Evolutionary conservation across 2,329 filamentous ascomycete species (phyloP), one percentile per base, ranked within the genome.

Genomic region (Aspergillus fructus): DNA sequence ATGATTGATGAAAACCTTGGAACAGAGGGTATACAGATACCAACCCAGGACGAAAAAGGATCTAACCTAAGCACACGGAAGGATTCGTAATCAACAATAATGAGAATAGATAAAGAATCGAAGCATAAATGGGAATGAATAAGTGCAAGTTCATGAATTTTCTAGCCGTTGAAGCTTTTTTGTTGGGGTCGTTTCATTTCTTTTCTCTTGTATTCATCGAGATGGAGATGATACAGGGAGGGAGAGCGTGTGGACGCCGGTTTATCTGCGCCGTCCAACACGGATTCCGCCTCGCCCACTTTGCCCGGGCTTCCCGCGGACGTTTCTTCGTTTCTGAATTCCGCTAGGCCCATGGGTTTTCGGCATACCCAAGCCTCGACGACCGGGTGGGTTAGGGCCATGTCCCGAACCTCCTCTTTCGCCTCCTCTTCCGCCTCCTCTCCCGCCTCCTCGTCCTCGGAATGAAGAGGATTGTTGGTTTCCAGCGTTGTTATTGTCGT

Each of bases 331-430:
- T 52, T 68, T 68, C 56, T 65, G 66, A 12, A 67, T 64, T 27
- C 64, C 62, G 46, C 62, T 66, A 49, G 65, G 59, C 4, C 65
- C 66, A 50, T 68, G 66, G 2, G 56, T 53, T 57, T 72, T 72
- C 56, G 65, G 64, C 58, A 65, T 61, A 24, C 70, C 70, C 3
- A 71, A 58, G 23, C 66, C 66, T 17, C 65, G 64, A 53, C 66
- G 64, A 15, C 59, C 59, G 30, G 61, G 49, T 21, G 50, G 55
- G 27, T 58, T 58, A 33, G 43, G 46, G 4, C 53, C 48, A 24
- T n/a, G 48, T 23, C 48, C 48, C 21, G 24, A 27, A 8, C 49
- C 49, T 37, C 51, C 55, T 41, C 53, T 24, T 12, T 54, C 40
- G 27, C 27, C 27, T 30, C 27, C 27, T 30, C 27, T 8, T 30